Percentiles rank a stretch among this genome's conserved stretches.
Evolutionary conservation across 768 basidiomycete genomes (phyloP).

Genomic region (Hygrophoropsis aurantiaca): DNA sequence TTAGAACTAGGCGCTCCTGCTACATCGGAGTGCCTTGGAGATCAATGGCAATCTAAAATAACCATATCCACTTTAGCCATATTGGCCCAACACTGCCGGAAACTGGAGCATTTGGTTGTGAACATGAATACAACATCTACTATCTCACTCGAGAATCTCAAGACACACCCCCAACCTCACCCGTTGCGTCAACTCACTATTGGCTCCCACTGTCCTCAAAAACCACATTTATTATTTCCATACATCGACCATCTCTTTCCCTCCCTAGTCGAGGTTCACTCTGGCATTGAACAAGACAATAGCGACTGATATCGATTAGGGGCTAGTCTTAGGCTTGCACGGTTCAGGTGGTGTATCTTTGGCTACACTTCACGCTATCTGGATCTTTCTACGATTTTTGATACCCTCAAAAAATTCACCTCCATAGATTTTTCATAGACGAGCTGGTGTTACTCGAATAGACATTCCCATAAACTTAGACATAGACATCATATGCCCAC

Average conservation of each 20-base stretch:
- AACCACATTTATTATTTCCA: slow-evolving; percentile 24
- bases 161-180: slow-evolving; percentile 1
- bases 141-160: neutral
- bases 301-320: slow-evolving; percentile 36
- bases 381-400: no score
- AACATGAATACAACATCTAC: slow-evolving; percentile 11
- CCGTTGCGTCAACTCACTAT: slow-evolving; percentile 37
- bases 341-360: no score
- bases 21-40: slow-evolving; percentile 21
- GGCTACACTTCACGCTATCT: no score
- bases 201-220: slow-evolving; percentile 27
- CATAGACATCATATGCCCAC: no score
- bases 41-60: slow-evolving; percentile 15
- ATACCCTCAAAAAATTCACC: no score
- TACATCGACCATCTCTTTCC: slow-evolving; percentile 41
- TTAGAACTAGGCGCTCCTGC: slow-evolving; percentile 40
- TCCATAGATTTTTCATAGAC: no score
- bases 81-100: slow-evolving; percentile 16
- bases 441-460: no score
- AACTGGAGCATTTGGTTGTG: slow-evolving; percentile 18
- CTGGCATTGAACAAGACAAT: slow-evolving; percentile 28
- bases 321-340: slow-evolving; percentile 1
- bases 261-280: slow-evolving; percentile 33
- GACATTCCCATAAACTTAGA: no score
- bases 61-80: slow-evolving; percentile 16